Conservation (phyloP, 129 eudicot species). For the Artemisia argyi region DNA sequence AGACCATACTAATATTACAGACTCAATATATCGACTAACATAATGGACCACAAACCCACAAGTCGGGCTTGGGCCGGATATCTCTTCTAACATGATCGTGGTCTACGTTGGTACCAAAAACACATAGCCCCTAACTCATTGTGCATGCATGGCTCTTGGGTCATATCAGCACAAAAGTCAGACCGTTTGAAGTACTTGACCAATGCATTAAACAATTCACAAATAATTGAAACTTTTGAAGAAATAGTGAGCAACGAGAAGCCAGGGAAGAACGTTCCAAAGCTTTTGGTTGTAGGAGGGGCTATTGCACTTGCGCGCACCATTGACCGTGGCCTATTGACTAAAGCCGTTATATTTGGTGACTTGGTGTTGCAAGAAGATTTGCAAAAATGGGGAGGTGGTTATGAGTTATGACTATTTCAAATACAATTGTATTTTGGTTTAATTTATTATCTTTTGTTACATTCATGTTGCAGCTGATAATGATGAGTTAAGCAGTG, state of each 20-base stretch:
- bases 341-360: constrained; percentile 87
- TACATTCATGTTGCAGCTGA: constrained; percentile 36
- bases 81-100: no score
- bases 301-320: constrained; percentile 83
- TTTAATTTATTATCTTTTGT: constrained; percentile 9
- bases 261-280: constrained; percentile 56
- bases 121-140: constrained; percentile 51
- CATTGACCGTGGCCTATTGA: constrained; percentile 81
- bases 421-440: constrained; percentile 27
- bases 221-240: constrained; percentile 34
- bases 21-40: no score
- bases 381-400: constrained; percentile 68
- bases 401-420: constrained; percentile 36
- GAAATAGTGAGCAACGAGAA: constrained; percentile 38
- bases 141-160: constrained; percentile 75
- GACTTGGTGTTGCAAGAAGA: constrained; percentile 86
- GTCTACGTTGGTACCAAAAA: constrained; percentile 77
- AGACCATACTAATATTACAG: no score
- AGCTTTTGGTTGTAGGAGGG: constrained; percentile 69
- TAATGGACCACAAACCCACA: no score
- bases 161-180: constrained; percentile 55
- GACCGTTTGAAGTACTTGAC: constrained; percentile 43
- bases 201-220: constrained; percentile 28
- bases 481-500: constrained; percentile 33
- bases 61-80: no score